phyloP scores from a whole-genome alignment of 2,329 filamentous ascomycete species.

The Blumeria hordei region DNA sequence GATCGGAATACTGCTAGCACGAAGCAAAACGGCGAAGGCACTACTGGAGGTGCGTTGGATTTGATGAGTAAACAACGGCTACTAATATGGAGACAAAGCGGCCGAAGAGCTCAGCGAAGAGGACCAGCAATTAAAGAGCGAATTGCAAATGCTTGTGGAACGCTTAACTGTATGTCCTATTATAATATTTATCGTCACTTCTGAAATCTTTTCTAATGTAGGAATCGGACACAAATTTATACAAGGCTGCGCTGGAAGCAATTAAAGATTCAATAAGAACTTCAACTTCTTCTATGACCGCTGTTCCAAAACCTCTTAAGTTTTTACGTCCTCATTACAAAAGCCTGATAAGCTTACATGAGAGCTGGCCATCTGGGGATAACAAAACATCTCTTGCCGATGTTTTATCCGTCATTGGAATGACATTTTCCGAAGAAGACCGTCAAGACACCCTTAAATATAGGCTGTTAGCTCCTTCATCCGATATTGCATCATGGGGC shows the following conservation, averaged over 20 bases:
- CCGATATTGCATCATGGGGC: conserved; percentile 91
- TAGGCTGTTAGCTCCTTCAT: conserved; percentile 65
- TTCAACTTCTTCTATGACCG: conserved; percentile 97
- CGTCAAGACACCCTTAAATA: conserved; percentile 92
- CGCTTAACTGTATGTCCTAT: conserved; percentile 45
- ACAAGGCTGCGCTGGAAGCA: conserved; percentile 76
- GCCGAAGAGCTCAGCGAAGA: conserved; percentile 89
- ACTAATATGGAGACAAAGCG: conserved; percentile 18
- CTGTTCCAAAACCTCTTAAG: conserved; percentile 93
- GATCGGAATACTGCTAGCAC: conserved; percentile 47
- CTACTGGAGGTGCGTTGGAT: conserved; percentile 17
- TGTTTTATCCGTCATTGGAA: conserved; percentile 88
- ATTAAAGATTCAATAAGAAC: conserved; percentile 99
- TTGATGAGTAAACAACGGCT: conserved; percentile 4
- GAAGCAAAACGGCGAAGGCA: conserved; percentile 49
- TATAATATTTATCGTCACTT: background rate
- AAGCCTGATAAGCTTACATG: conserved; percentile 65
- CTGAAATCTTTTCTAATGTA: conserved; percentile 16
- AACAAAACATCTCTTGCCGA: conserved; percentile 83
- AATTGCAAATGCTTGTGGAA: conserved; percentile 95
- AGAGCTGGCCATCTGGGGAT: conserved; percentile 62
- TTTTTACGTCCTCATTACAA: conserved; percentile 95
- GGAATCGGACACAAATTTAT: conserved; percentile 71
- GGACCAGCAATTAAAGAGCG: conserved; percentile 92
- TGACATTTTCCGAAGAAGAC: conserved; percentile 96